A percentile compares a stretch with the other conserved stretches of the same genome.
Conservation (phyloP, 1,139 yeast species). For the Pichia sp. region DNA sequence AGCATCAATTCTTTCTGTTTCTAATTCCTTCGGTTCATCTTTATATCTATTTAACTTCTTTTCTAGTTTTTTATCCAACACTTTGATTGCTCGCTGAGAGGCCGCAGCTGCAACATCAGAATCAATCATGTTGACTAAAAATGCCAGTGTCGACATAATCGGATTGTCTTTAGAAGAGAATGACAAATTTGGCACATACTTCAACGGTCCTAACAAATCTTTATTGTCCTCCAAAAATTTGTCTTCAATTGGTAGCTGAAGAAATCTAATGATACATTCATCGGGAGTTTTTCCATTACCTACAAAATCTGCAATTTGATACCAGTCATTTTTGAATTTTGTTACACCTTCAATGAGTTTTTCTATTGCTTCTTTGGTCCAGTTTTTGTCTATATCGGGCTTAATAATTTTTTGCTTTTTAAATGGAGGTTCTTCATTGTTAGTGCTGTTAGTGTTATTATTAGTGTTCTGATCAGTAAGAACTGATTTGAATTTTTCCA, state of each 20-base stretch:
- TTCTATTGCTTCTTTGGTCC: conserved; percentile 58
- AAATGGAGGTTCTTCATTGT: conserved; percentile 10
- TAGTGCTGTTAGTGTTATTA: conserved; percentile 1
- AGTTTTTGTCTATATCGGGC: conserved; percentile 36
- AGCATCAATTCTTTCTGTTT: conserved; percentile 9
- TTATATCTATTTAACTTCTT: conserved; percentile 31
- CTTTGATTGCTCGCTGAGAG: conserved; percentile 54
- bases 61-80: conserved; percentile 41
- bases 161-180: conserved; percentile 86
- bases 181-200: conserved; percentile 77
- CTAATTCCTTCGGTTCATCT: background rate
- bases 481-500: conserved; percentile 47
- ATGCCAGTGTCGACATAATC: conserved; percentile 81
- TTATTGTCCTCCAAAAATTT: conserved; percentile 43
- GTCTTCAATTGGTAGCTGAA: conserved; percentile 80
- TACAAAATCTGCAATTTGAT: conserved; percentile 53
- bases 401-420: conserved; percentile 37
- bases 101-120: conserved; percentile 84
- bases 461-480: conserved; percentile 19
- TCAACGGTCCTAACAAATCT: conserved; percentile 60
- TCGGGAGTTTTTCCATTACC: conserved; percentile 64
- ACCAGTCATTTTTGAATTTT: conserved; percentile 64
- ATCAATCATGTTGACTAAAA: conserved; percentile 79
- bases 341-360: conserved; percentile 56
- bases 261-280: conserved; percentile 72